Evolutionary conservation across 1,284 basidiomycete genomes (phyloP).

Genomic region (Malassezia psittaci): DNA sequence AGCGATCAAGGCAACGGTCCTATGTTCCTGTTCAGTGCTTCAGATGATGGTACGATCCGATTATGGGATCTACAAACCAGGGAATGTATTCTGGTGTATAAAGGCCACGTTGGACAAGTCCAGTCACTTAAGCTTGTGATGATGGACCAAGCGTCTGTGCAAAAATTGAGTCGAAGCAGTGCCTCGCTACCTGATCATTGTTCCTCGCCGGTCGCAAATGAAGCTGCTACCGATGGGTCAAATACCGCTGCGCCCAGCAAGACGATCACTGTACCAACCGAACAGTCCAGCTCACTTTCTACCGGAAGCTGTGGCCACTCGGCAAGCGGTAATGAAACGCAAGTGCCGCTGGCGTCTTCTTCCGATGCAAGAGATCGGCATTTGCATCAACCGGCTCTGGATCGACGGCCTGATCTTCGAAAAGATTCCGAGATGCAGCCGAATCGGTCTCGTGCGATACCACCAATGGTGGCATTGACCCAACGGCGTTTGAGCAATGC

Average conservation of each 20-base stretch:
- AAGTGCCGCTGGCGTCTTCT: not conserved
- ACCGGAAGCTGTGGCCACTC: not conserved
- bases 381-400: constrained; percentile 5
- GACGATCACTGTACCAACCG: not conserved
- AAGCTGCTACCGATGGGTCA: not conserved
- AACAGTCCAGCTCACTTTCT: not conserved
- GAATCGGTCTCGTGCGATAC: constrained; percentile 22
- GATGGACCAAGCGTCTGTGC: constrained; percentile 39
- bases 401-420: constrained; percentile 18
- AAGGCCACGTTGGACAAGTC: constrained; percentile 86
- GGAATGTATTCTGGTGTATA: constrained; percentile 72
- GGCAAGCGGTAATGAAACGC: not conserved
- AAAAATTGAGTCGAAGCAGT: constrained; percentile 30
- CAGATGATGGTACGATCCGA: constrained; percentile 84
- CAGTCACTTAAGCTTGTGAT: constrained; percentile 76
- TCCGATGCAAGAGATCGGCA: not conserved
- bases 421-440: not conserved
- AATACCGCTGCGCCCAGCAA: not conserved
- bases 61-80: constrained; percentile 82
- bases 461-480: constrained; percentile 25
- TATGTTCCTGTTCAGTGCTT: constrained; percentile 71
- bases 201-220: not conserved
- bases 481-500: constrained; percentile 35
- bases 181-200: not conserved
- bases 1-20: constrained; percentile 16